Evolutionary conservation across 345 rosid species (phyloP), one percentile per base, ranked within the genome.

Genomic region (Eucalyptus viminalis): DNA sequence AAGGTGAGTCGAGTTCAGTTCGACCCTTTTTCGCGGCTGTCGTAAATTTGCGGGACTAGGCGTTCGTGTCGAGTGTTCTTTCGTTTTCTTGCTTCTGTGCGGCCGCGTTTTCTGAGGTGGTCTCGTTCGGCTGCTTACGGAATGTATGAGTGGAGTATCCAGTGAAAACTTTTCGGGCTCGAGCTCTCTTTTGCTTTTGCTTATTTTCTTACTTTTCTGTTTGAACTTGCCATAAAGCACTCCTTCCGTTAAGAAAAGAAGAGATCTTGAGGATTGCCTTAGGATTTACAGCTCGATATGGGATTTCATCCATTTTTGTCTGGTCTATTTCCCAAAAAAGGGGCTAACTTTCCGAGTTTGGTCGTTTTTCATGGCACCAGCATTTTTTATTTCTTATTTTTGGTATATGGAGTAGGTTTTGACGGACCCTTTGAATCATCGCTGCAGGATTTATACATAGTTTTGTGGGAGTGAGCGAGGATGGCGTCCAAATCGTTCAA

Each of bases 401-500:
- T 53, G 58, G 62, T 37, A 76, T 37, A 76, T 76, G 27, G 47
- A 76, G 83, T 76, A 11, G 83, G 47, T 11, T 40, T 76, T 76
- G 85, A 76, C 27, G 25, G 44, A 76, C 85, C 15, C 27, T 76
- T 40, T 40, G 85, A 40, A 76, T 40, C 85, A 40, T 76, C 47
- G 85, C 85, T 76, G 85, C 85, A 76, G 85, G 85, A 76, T 76
- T 76, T 40, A 21, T 40, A 21, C 85, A 12, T 76, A 37, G 27
- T 40, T 76, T 43, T 76, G 47, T 40, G 27, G 27, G 29, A 21
- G 47, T 76, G 85, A 76, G 47, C 15, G 47, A 40, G 43, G 27
- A 96, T 97, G 99, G 93, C 99, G 25, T 95, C 98, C 7, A 96
- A 67, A 60, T 95, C 94, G 34, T 97, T 94, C 90, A 93, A 90